Base-by-base conservation (phyloP, 768 basidiomycete species). In the Auricularia sp. region DNA sequence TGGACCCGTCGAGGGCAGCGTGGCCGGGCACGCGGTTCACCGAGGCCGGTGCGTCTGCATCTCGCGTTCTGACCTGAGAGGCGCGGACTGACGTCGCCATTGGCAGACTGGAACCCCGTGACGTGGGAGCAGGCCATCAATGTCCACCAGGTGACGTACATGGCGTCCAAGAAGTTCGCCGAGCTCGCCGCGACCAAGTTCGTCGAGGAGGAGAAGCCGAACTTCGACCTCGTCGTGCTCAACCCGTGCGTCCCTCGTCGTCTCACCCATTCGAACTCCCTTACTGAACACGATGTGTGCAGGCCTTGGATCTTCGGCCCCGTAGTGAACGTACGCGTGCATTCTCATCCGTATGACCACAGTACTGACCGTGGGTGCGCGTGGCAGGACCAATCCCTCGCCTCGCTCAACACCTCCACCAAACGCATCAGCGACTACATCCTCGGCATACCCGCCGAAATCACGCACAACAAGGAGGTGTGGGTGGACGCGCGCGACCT, bases 401-500 rank as follows among this genome's bases (percentile, higher is more conserved):
- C 0, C 14, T 33, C 29, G 10, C 56, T 59, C 29, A 59, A 59
- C 56, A 59, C 56, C 23, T 59, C 56, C 6, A 59, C 23, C 7
- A 10, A 35, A 1, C 29, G 23, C 14, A 29, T 59, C 23, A 33
- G 56, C 29, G 29, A 59, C 14, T 18, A 6, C 34, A 1, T 59
- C 10, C 14, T 29, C 10, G 56, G 56, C 5, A 10, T 6, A 21
- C 11, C 21, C 3, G 18, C 23, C 7, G 23, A 23, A 36, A 35
- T 59, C 56, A 14, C 23, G 12, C 56, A 14, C 16, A 34, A 14
- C 23, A 59, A 14, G 29, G 29, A 33, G 14, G 29, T 10, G 16
- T 83, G 79, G 77, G 70, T 82, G 29, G 82, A 86, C 61, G 84
- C 85, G 5, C 78, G 84, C 5, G 84, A 86, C 69, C 70, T 84